Base-by-base conservation (phyloP, 495 filamentous ascomycete genomes). In the Chaetomidium leptoderma region DNA sequence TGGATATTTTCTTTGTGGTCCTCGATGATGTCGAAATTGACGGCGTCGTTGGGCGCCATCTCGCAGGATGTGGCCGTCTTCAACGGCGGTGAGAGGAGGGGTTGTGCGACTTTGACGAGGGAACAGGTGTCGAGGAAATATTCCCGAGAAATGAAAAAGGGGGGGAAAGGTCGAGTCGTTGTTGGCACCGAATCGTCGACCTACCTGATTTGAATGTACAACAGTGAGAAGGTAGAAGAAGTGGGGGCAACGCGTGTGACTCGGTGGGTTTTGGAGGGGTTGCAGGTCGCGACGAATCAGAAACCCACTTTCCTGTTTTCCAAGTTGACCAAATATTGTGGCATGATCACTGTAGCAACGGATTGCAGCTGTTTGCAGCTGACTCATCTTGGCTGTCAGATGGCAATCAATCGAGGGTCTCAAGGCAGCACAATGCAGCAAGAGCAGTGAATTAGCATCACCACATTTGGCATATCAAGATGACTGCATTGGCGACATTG, bases 1-100 rank as follows among this genome's bases (percentile, higher is more conserved):
- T 96, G 91, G 40, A 97, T 95, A 67, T 98, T 97, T 73, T 98
- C 93, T 73, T 98, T 98, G 66, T 96, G 91, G 42, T 80, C 81
- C 70, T 98, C 93, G 74, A 98, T 97, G 59, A 97, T 84, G 59
- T 95, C 88, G 78, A 98, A 97, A 72, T 95, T 83, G 67, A 96
- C 63, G 68, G 81, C 75, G 56, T 76, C 74, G 52, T 72, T 61
- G 54, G 68, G 71, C 58, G 76, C 72, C 78, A 81, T 83, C 23
- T 53, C 64, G 76, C 27, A 16, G 35, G 42, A 51, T 19, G 47
- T 29, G 35, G 50, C 29, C 48, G 32, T 16, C 46, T 32, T 47
- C 11, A 7, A 26, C 27, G 37, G 26, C 16, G 17, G 26, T 11
- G 2, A 14, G 26, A 26, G 16, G 39, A 21, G 47, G 37, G 23